Conservation (phyloP, 345 rosid genomes). For the Brassica napus region Da-Ae NC_063436.1:18629501-18630000, state of each 20-base stretch:
- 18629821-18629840: slow-evolving; percentile 92
- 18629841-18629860: slow-evolving; percentile 91
- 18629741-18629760: slow-evolving; percentile 77
- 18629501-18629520: slow-evolving; percentile 33
- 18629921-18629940: background rate
- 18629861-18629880: slow-evolving; percentile 98
- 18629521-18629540: background rate
- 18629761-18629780: slow-evolving; percentile 73
- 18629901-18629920: too few species aligned
- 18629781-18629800: slow-evolving; percentile 67
- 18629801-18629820: slow-evolving; percentile 88
- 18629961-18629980: slow-evolving; percentile 77
- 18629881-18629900: background rate
- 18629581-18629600: slow-evolving; percentile 82
- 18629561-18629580: slow-evolving; percentile 60
- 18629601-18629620: slow-evolving; percentile 73
- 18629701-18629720: slow-evolving; percentile 66
- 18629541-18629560: background rate
- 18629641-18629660: slow-evolving; percentile 39
- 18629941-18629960: background rate
- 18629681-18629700: slow-evolving; percentile 72
- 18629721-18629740: slow-evolving; percentile 68
- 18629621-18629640: slow-evolving; percentile 56
- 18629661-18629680: slow-evolving; percentile 59
- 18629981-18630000: slow-evolving; percentile 91